These are phyloP conservation scores for Ramalina peruviana DNA, from an alignment of 495 filamentous ascomycete species.

Conservation along the genomic window DNA sequence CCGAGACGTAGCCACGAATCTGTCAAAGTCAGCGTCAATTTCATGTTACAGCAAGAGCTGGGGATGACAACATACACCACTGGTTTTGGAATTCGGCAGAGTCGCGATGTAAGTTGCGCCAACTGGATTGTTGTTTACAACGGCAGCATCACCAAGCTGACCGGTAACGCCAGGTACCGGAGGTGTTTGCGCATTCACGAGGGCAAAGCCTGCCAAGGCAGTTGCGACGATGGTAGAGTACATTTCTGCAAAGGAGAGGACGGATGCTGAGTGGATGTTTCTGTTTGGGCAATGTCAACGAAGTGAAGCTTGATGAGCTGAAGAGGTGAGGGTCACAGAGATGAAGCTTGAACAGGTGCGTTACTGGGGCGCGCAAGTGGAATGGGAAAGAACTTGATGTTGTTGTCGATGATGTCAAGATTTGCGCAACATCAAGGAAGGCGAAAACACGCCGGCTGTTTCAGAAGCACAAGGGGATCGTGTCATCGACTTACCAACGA, in stretches of 20 bases:
- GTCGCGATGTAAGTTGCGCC: constrained; percentile 44
- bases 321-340: background rate
- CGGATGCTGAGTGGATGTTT: background rate
- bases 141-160: constrained; percentile 38
- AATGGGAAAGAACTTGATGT: background rate
- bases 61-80: constrained; percentile 25
- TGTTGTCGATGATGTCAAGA: no score
- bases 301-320: background rate
- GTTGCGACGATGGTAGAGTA: constrained; percentile 23
- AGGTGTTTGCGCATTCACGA: constrained; percentile 27
- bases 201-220: constrained; percentile 26
- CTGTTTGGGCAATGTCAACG: background rate
- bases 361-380: no score
- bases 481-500: no score
- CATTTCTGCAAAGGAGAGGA: constrained; percentile 21
- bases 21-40: background rate
- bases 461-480: no score
- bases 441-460: no score
- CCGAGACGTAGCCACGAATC: constrained; percentile 42
- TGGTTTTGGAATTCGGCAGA: constrained; percentile 40
- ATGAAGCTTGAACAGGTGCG: no score
- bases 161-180: constrained; percentile 15
- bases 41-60: background rate
- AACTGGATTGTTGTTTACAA: constrained; percentile 47
- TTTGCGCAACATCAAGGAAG: no score